Conservation (phyloP, 495 filamentous ascomycete species). For the Xylaria telfairii region DNA sequence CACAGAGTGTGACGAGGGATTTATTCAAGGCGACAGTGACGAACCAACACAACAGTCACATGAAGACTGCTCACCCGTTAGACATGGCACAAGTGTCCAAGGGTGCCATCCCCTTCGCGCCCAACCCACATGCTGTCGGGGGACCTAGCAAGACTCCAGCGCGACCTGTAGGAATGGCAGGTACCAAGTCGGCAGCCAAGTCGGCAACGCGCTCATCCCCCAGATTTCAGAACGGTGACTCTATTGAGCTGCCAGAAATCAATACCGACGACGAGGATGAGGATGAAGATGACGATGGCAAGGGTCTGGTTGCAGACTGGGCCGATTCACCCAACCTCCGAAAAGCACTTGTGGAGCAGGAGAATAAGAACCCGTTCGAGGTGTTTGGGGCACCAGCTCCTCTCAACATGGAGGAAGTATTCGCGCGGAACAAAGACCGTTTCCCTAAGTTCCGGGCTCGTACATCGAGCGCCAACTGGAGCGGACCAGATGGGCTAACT, state of each 20-base stretch:
- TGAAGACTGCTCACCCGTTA: conserved; percentile 68
- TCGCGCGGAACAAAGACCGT: conserved; percentile 79
- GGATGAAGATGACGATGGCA: conserved; percentile 54
- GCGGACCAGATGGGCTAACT: conserved; percentile 81
- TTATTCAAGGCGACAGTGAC: conserved; percentile 57
- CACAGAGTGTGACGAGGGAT: conserved; percentile 41
- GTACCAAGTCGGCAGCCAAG: conserved; percentile 55
- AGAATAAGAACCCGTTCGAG: conserved; percentile 80
- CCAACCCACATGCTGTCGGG: conserved; percentile 62
- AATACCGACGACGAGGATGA: conserved; percentile 86
- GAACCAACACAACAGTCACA: conserved; percentile 59
- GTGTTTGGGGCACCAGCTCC: conserved; percentile 89
- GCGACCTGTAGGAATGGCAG: conserved; percentile 50
- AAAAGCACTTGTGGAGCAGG: conserved; percentile 71
- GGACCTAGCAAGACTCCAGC: conserved; percentile 67
- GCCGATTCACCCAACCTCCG: conserved; percentile 81
- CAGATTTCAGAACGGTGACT: conserved; percentile 78
- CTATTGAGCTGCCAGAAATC: conserved; percentile 86
- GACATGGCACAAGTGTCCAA: conserved; percentile 85
- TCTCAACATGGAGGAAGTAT: conserved; percentile 93
- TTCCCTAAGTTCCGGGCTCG: conserved; percentile 84
- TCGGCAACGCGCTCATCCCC: conserved; percentile 72
- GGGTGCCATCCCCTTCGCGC: conserved; percentile 87
- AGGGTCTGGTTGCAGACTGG: conserved; percentile 75
- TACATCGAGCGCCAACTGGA: conserved; percentile 95